Base-by-base conservation (phyloP, 1,284 basidiomycete genomes). In the Rhodotorula sp. region DNA sequence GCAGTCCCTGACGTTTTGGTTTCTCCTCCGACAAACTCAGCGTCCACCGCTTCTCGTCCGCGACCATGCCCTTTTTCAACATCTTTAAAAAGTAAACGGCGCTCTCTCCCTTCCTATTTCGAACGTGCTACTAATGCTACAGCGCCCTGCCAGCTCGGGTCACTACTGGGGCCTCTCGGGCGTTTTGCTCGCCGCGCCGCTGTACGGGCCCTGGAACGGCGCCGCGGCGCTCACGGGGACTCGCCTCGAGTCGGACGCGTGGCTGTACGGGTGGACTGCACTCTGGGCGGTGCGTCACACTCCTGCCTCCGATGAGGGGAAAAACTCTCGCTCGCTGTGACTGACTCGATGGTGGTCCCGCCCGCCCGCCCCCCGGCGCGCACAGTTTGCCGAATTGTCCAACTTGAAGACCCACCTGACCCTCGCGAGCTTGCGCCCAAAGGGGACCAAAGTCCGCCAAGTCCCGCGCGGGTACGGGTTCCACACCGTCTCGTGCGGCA, bases 1-100 rank as follows among this genome's bases (percentile, higher is more conserved):
- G n/a, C n/a, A n/a, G n/a, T n/a, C n/a, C n/a, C 69, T 62, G 10
- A 64, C 59, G 3, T n/a, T 2, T 31, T 3, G 39, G 4, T 3
- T 5, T 0, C 0, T 15, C 4, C 16, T 0, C n/a, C n/a, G n/a
- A n/a, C n/a, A n/a, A n/a, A n/a, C n/a, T 20, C 62, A 62, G 90
- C 79, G 88, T 97, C 2, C 95, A 97, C 81, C 89, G 92, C 26
- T 99, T 99, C 86, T 97, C 93, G 48, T 89, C 94, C 82, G 90
- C 88, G 3, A 97, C 96, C 0, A 97, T 99, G 90, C 97, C 96
- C 1, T 83, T 91, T 69, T 82, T 82, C 72, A 93, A 94, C 80
- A 87, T 99, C 59, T 91, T 95, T 85, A 91, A 91, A 81, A 99
- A 99, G 92, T 95, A 29, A 29, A 29, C 29, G 29, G 69, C 59